These are phyloP conservation scores for Mycena epipterygia DNA, from an alignment of 768 basidiomycete species.

Conservation along the genomic window DNA sequence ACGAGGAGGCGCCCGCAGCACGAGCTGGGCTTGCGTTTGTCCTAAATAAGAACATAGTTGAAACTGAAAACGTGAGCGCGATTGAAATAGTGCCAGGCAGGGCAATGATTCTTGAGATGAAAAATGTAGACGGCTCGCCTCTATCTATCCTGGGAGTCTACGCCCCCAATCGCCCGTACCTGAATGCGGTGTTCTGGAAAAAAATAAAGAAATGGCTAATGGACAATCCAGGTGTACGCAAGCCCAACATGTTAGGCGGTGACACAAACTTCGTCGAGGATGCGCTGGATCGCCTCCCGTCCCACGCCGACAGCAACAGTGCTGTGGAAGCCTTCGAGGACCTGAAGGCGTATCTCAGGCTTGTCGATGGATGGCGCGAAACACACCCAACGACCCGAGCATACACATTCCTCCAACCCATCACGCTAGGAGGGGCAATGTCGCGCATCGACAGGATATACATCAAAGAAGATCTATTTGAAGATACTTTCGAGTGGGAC, in stretches of 20 bases:
- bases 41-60: slow-evolving; percentile 33
- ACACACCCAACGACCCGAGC: neutral
- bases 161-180: slow-evolving; percentile 46
- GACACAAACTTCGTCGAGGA: neutral
- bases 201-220: neutral
- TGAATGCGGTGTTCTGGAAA: neutral
- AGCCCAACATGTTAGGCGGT: neutral
- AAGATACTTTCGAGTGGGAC: slow-evolving; percentile 20
- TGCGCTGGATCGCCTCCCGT: neutral
- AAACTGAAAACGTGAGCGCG: neutral
- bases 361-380: neutral
- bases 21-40: slow-evolving; percentile 34
- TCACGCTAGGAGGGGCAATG: neutral
- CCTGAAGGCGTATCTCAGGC: neutral
- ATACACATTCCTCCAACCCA: slow-evolving; percentile 2
- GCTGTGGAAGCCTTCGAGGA: neutral
- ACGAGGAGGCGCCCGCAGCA: neutral
- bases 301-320: neutral
- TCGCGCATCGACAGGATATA: slow-evolving; percentile 20
- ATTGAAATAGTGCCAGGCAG: slow-evolving; percentile 31
- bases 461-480: neutral
- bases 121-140: neutral
- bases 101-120: no score
- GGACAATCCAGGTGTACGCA: neutral
- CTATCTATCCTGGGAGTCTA: slow-evolving; percentile 48